These are phyloP conservation scores for Ceriops tagal DNA, from an alignment of 345 rosid species.

Conservation along the genomic window DNA sequence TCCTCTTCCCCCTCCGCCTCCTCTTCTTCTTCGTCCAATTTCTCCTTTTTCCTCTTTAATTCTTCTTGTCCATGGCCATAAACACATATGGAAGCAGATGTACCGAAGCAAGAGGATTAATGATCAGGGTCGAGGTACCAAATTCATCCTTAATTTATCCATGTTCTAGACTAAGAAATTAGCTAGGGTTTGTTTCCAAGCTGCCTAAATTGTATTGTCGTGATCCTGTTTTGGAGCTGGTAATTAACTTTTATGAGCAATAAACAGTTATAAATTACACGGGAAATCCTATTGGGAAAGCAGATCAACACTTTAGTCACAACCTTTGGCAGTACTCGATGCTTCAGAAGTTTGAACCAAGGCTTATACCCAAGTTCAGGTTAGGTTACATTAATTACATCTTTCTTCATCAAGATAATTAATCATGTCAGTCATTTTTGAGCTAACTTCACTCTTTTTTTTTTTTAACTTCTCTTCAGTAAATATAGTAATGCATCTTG, in stretches of 20 bases:
- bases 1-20: too few relatives aligned
- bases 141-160: not conserved
- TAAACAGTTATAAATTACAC: constrained; percentile 28
- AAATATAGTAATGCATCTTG: constrained; percentile 9
- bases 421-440: not conserved
- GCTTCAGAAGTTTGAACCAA: constrained; percentile 22
- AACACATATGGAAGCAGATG: constrained; percentile 43
- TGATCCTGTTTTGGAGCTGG: not conserved
- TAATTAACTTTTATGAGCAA: not conserved
- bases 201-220: not conserved
- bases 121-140: constrained; percentile 56
- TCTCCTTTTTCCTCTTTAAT: too few relatives aligned
- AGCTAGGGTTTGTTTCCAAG: not conserved
- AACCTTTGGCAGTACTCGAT: constrained; percentile 29
- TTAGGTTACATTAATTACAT: not conserved
- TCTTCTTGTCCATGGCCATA: too few relatives aligned
- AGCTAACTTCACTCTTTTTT: not conserved
- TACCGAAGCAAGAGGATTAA: constrained; percentile 79
- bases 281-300: constrained; percentile 20
- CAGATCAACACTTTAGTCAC: constrained; percentile 18
- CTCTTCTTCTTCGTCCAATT: too few relatives aligned
- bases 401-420: not conserved
- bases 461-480: not conserved
- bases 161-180: not conserved
- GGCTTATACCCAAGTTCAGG: constrained; percentile 27